Conservation (phyloP, 1,139 yeast species). For the Schizosaccharomyces versatilis region DNA sequence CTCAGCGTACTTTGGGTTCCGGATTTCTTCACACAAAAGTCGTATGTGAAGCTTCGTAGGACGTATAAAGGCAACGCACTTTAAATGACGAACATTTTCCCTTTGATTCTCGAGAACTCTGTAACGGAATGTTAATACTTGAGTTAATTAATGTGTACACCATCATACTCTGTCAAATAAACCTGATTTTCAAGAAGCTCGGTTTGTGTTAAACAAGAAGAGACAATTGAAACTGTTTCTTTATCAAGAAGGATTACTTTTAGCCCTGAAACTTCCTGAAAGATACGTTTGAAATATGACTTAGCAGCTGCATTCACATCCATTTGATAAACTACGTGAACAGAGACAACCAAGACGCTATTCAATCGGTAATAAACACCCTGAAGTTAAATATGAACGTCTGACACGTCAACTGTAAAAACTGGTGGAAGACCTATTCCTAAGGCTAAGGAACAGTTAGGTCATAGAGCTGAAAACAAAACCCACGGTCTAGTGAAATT, state of each 20-base stretch:
- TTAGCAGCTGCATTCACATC: slow-evolving; percentile 32
- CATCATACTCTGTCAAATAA: slow-evolving; percentile 42
- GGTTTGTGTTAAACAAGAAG: slow-evolving; percentile 73
- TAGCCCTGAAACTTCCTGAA: slow-evolving; percentile 22
- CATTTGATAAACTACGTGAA: slow-evolving; percentile 19
- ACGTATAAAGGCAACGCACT: slow-evolving; percentile 57
- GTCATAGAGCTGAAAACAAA: too few species aligned
- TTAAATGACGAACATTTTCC: slow-evolving; percentile 61
- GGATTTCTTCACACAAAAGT: slow-evolving; percentile 39
- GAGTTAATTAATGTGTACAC: not conserved
- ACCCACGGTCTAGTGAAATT: too few species aligned
- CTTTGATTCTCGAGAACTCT: slow-evolving; percentile 34
- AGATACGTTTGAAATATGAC: slow-evolving; percentile 28
- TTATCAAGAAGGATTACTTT: slow-evolving; percentile 60
- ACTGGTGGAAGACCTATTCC: too few species aligned
- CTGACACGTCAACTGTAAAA: too few species aligned
- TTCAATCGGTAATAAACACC: too few species aligned
- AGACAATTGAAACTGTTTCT: slow-evolving; percentile 58
- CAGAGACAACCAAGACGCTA: too few species aligned
- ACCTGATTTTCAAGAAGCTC: slow-evolving; percentile 61
- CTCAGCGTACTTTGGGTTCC: slow-evolving; percentile 53
- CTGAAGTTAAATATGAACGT: too few species aligned
- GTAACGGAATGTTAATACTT: not conserved
- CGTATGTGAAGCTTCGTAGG: slow-evolving; percentile 50
- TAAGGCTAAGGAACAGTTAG: too few species aligned